Base-by-base conservation (phyloP, 192 early-diverging fungal species). In the Spinellus fusiger region DNA sequence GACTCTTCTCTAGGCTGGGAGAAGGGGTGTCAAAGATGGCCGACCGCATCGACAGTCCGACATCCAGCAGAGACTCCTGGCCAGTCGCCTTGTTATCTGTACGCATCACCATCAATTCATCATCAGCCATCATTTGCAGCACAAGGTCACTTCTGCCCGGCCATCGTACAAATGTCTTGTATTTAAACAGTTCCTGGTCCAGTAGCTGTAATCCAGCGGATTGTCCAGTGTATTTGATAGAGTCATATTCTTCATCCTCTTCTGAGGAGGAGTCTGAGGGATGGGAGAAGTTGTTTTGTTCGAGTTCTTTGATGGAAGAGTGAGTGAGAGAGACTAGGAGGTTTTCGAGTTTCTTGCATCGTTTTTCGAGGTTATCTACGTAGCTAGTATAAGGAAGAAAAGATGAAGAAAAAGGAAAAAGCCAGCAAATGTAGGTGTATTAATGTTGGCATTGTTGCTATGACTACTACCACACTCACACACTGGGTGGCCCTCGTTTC, bases 321-420 rank as follows among this genome's bases (percentile, higher is more conserved):
- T 62, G 54, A 3, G 66, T 69, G 26, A 67, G 62, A 5, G 54
- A 49, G 0, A 37, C 62, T 25, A 72, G 37, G 13, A 72, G 50
- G 5, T 27, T 34, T 44, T 72, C 70, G 59, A 72, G 61, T 25
- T 72, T 62, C 61, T 61, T 71, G 26, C 69, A 71, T 18, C 63
- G 33, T 22, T 60, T 56, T 47, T 71, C 69, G 3, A 71, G 34
- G 18, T 56, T 65, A 38, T 56, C 56, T 5, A 61, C 49, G 38
- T 65, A 59, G 6, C 52, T 59, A 46, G 26, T 32, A 22, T 16
- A n/a, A 56, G 49, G 15, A 52, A 44, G 13, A 29, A 62, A 18
- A 53, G 18, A 22, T 49, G 8, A 15, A 54, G 31, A 31, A 49
- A 33, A 37, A 61, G 3, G 18, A 26, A n/a, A n/a, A n/a, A n/a